Conservation (phyloP, 148 eudicot species). For the Talinum fruticosum region DNA sequence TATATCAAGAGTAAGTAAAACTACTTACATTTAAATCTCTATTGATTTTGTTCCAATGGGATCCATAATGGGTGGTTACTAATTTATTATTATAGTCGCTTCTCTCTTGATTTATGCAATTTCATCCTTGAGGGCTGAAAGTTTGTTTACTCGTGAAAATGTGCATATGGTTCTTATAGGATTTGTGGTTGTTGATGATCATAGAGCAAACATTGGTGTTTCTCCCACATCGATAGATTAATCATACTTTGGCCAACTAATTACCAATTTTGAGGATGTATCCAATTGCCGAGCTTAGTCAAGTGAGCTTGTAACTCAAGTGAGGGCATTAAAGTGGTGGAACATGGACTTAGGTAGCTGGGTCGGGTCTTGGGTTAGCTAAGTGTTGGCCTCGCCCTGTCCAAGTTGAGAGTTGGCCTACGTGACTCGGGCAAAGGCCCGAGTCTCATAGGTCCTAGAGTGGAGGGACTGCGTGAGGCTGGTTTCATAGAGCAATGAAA, state of each 20-base stretch:
- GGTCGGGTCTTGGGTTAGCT: neutral
- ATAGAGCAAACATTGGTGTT: neutral
- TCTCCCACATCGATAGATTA: neutral
- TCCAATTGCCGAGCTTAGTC: neutral
- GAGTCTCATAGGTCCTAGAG: neutral
- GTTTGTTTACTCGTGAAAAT: too few species aligned
- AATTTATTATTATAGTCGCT: too few species aligned
- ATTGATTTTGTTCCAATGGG: neutral
- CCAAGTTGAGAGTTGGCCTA: conserved; percentile 19
- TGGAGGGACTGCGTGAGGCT: conserved; percentile 22
- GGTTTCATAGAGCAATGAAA: conserved; percentile 23
- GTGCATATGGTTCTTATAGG: too few species aligned
- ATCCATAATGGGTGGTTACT: too few species aligned
- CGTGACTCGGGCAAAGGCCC: neutral
- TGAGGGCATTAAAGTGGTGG: conserved; percentile 13
- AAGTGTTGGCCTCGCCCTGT: conserved; percentile 1
- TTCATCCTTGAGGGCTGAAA: too few species aligned
- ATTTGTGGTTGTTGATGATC: too few species aligned
- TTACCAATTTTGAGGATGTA: neutral
- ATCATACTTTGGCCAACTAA: too few species aligned
- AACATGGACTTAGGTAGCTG: neutral
- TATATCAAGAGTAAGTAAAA: neutral
- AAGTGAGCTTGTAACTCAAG: conserved; percentile 20
- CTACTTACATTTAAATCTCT: neutral
- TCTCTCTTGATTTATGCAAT: too few species aligned